Conservation (phyloP, 2,329 filamentous ascomycete species). For the Geoglossum cookeanum region DNA sequence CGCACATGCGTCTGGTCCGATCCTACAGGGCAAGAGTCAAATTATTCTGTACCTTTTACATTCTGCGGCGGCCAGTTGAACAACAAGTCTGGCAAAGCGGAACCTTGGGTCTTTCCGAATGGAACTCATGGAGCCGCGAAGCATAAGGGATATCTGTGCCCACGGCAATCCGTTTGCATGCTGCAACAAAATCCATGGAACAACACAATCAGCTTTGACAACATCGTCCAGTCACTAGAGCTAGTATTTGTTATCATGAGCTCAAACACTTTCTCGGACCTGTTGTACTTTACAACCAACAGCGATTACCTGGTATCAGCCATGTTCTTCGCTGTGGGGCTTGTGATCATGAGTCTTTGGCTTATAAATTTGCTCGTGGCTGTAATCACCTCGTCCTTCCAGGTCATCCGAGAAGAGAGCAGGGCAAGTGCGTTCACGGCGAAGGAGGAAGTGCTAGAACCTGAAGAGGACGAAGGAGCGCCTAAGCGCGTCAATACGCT, state of each 20-base stretch:
- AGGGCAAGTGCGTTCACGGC: constrained; percentile 82
- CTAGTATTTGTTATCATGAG: constrained; percentile 97
- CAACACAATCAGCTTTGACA: constrained; percentile 82
- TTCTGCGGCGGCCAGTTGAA: constrained; percentile 77
- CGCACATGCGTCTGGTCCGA: constrained; percentile 32
- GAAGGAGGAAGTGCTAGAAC: constrained; percentile 30
- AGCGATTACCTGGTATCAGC: constrained; percentile 79
- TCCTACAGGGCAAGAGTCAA: constrained; percentile 28
- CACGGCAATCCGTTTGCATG: constrained; percentile 63
- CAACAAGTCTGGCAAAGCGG: constrained; percentile 32
- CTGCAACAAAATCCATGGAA: constrained; percentile 63
- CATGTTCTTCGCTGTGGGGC: constrained; percentile 35
- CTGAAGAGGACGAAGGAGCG: constrained; percentile 2
- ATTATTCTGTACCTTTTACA: constrained; percentile 39
- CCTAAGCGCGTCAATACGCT: constrained; percentile 30
- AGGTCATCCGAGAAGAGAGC: constrained; percentile 93
- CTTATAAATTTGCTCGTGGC: constrained; percentile 86
- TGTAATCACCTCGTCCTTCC: constrained; percentile 95
- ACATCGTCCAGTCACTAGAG: constrained; percentile 79
- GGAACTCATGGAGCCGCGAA: constrained; percentile 31
- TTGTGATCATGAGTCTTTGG: constrained; percentile 91
- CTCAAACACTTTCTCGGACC: constrained; percentile 85
- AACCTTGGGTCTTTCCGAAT: constrained; percentile 49
- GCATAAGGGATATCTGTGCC: constrained; percentile 78
- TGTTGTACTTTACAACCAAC: constrained; percentile 85